Conservation (phyloP, 805 yeast species). For the Zygoascus biomembranicola region DNA sequence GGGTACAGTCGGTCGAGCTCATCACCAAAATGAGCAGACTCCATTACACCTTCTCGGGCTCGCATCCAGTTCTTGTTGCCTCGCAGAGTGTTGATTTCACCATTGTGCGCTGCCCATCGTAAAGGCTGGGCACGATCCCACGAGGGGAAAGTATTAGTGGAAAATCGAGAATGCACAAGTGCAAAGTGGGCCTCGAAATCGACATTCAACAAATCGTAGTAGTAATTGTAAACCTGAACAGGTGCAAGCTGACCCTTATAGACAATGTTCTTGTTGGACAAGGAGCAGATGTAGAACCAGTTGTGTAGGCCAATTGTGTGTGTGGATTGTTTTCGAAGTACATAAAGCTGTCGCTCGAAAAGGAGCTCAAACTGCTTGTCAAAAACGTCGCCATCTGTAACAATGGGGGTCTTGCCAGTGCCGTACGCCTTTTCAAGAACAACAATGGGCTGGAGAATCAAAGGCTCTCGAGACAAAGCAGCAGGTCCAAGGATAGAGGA, state of each 20-base stretch:
- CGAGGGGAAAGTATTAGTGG: constrained; percentile 98
- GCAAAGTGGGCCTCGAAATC: constrained; percentile 95
- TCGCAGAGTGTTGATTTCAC: constrained; percentile 94
- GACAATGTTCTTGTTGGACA: constrained; percentile 81
- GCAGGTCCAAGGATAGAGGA: constrained; percentile 94
- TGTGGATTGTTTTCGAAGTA: constrained; percentile 81
- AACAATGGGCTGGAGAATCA: constrained; percentile 86
- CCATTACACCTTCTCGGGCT: constrained; percentile 96
- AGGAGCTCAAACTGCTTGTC: constrained; percentile 46
- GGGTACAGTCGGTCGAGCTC: constrained; percentile 88
- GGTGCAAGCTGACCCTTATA: constrained; percentile 98
- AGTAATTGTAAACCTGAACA: constrained; percentile 88
- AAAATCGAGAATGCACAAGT: constrained; percentile 92
- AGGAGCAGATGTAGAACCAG: constrained; percentile 95
- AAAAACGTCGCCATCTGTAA: constrained; percentile 41
- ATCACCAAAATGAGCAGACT: constrained; percentile 77
- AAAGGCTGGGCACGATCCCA: constrained; percentile 99
- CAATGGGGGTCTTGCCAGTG: constrained; percentile 27
- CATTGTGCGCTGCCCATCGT: constrained; percentile 96
- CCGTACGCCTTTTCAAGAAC: constrained; percentile 51
- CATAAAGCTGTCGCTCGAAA: constrained; percentile 77
- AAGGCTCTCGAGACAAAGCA: constrained; percentile 86
- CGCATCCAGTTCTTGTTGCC: constrained; percentile 99
- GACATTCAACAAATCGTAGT: constrained; percentile 84
- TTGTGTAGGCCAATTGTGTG: constrained; percentile 89